These are phyloP conservation scores for Thielaviopsis euricoi DNA, from an alignment of 2,329 filamentous ascomycete genomes.

Conservation along the genomic window DNA sequence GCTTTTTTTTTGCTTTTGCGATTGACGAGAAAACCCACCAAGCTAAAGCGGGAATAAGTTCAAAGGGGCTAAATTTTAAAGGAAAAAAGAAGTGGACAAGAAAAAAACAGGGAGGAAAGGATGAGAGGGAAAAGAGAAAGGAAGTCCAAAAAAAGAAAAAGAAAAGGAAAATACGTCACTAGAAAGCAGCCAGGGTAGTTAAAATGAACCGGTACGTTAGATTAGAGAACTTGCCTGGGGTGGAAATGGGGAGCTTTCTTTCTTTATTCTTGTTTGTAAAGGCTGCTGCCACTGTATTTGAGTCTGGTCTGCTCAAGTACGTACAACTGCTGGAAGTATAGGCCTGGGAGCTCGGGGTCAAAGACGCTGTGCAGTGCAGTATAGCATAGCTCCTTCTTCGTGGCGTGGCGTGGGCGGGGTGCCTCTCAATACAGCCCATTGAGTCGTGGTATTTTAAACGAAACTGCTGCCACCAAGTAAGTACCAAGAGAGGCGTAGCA, in stretches of 20 bases:
- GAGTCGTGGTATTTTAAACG: constrained; percentile 9
- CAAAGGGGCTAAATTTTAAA: not conserved
- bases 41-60: not conserved
- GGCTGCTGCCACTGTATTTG: too few species aligned
- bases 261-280: too few species aligned
- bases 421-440: too few species aligned
- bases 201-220: too few species aligned
- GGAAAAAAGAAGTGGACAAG: not conserved
- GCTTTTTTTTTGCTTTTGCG: not conserved
- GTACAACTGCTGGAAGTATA: too few species aligned
- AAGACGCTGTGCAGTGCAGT: not conserved
- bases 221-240: too few species aligned
- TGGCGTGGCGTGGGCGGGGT: constrained; percentile 7
- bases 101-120: not conserved
- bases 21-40: not conserved
- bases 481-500: not conserved
- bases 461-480: not conserved
- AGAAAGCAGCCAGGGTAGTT: too few species aligned
- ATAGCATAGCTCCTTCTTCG: not conserved
- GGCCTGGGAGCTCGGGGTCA: not conserved
- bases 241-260: too few species aligned
- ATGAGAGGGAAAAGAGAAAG: not conserved
- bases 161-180: too few species aligned
- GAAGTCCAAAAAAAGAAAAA: not conserved
- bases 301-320: too few species aligned